Conservation (phyloP, 805 yeast genomes). For the Scheffersomyces lignosus region DNA sequence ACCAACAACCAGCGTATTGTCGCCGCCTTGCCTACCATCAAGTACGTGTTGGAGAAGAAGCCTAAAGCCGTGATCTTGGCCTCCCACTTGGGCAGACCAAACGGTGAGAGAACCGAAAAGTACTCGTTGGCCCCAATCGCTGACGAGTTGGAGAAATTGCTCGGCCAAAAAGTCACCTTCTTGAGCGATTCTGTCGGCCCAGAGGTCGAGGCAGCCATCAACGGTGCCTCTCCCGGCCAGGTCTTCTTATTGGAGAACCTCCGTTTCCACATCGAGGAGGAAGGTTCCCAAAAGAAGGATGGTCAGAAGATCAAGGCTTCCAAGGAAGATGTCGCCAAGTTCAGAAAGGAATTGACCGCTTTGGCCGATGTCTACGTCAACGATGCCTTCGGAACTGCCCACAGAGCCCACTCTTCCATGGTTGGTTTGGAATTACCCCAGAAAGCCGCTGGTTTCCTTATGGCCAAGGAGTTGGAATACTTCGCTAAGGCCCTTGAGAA, state of each 20-base stretch:
- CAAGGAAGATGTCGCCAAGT: slow-evolving; percentile 75
- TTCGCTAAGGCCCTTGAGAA: slow-evolving; percentile 98
- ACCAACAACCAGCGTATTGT: slow-evolving; percentile 99
- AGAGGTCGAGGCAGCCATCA: slow-evolving; percentile 80
- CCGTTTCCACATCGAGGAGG: slow-evolving; percentile 98
- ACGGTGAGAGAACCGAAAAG: slow-evolving; percentile 84
- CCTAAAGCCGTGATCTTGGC: slow-evolving; percentile 93
- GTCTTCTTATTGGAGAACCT: slow-evolving; percentile 93
- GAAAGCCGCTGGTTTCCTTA: slow-evolving; percentile 98
- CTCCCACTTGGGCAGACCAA: slow-evolving; percentile 99
- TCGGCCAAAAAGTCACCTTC: slow-evolving; percentile 73
- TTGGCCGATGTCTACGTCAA: slow-evolving; percentile 96
- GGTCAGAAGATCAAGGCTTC: slow-evolving; percentile 95
- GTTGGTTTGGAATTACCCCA: slow-evolving; percentile 95
- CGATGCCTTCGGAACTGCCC: slow-evolving; percentile 99
- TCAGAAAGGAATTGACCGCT: slow-evolving; percentile 87
- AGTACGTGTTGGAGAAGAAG: slow-evolving; percentile 87
- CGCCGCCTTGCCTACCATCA: slow-evolving; percentile 98
- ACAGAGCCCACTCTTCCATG: slow-evolving; percentile 99
- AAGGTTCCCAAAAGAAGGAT: slow-evolving; percentile 88
- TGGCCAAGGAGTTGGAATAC: slow-evolving; percentile 95
- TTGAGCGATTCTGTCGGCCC: slow-evolving; percentile 90
- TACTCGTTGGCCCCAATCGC: slow-evolving; percentile 94
- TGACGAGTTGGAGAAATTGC: slow-evolving; percentile 77
- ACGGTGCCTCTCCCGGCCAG: slow-evolving; percentile 72